These are phyloP conservation scores for Botrytis galanthina DNA, from an alignment of 2,329 filamentous ascomycete species.

Conservation along the genomic window DNA sequence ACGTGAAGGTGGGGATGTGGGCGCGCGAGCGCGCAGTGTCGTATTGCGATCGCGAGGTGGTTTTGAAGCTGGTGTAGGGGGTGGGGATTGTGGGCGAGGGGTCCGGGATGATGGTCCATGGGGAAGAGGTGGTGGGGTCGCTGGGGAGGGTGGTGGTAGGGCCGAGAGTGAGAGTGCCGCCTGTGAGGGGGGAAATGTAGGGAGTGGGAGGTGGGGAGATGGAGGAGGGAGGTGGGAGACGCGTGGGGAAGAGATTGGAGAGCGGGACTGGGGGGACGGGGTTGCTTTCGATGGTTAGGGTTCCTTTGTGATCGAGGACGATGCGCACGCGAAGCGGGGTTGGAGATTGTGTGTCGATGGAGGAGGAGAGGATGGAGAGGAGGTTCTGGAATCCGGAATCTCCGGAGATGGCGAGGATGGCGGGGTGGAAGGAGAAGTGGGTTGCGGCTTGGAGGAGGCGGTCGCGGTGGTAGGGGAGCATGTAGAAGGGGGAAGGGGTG, in stretches of 20 bases:
- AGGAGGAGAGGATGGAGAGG: slow-evolving; percentile 40
- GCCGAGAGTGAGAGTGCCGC: slow-evolving; percentile 32
- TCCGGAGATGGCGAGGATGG: slow-evolving; percentile 42
- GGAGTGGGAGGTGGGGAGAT: slow-evolving; percentile 1
- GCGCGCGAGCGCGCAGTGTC: slow-evolving; percentile 63
- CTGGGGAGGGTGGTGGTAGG: slow-evolving; percentile 28
- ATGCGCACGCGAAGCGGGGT: slow-evolving; percentile 53
- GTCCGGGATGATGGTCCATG: slow-evolving; percentile 17
- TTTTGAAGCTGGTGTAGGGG: slow-evolving; percentile 78
- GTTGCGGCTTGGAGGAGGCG: slow-evolving; percentile 66
- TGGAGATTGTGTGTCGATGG: slow-evolving; percentile 33
- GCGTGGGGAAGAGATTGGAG: slow-evolving; percentile 56
- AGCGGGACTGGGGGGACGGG: slow-evolving; percentile 43
- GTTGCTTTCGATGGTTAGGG: slow-evolving; percentile 45
- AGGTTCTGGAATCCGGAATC: slow-evolving; percentile 47
- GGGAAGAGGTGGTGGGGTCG: slow-evolving; percentile 29
- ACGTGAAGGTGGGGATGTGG: slow-evolving; percentile 43
- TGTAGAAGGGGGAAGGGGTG: slow-evolving; percentile 65
- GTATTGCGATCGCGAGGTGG: slow-evolving; percentile 71
- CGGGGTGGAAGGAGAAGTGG: slow-evolving; percentile 52
- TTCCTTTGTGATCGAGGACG: slow-evolving; percentile 50
- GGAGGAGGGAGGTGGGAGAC: slow-evolving; percentile 48
- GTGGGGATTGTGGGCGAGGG: slow-evolving; percentile 50
- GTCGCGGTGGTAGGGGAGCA: slow-evolving; percentile 75
- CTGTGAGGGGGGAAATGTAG: slow-evolving; percentile 34